Evolutionary conservation across 2,329 filamentous ascomycete species (phyloP).

Genomic region (Colletotrichum liriopes): DNA sequence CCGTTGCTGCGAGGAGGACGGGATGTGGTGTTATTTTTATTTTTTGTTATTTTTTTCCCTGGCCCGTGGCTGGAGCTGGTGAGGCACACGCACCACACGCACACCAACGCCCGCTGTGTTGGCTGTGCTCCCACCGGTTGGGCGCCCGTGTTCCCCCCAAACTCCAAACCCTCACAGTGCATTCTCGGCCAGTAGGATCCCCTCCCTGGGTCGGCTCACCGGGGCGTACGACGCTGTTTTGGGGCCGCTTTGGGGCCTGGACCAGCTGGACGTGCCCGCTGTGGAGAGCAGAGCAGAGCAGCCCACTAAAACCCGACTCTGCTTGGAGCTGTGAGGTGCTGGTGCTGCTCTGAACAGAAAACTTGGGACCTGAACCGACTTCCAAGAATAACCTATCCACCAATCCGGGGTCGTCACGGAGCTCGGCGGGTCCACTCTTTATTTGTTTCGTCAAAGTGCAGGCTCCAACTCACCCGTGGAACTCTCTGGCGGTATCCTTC

Average conservation of each 20-base stretch:
- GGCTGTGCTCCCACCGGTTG: slow-evolving; percentile 32
- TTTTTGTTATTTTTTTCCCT: slow-evolving; percentile 1
- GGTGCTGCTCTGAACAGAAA: not conserved
- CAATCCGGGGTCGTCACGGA: slow-evolving; percentile 22
- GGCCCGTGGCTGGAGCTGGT: slow-evolving; percentile 26
- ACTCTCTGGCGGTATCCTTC: not conserved
- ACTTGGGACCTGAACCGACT: not conserved
- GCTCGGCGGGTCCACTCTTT: slow-evolving; percentile 22
- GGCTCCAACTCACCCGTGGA: not conserved
- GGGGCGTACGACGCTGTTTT: slow-evolving; percentile 34
- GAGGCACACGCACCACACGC: not conserved
- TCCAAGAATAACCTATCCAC: slow-evolving; percentile 30
- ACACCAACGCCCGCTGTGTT: slow-evolving; percentile 24
- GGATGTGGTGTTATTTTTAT: slow-evolving; percentile 17
- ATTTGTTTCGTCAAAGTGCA: slow-evolving; percentile 26
- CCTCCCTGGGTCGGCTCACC: slow-evolving; percentile 23
- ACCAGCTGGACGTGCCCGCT: slow-evolving; percentile 32
- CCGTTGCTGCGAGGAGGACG: slow-evolving; percentile 5
- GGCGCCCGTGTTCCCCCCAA: slow-evolving; percentile 28
- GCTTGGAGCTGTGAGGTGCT: slow-evolving; percentile 1
- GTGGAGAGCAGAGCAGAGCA: slow-evolving; percentile 21
- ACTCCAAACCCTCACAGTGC: not conserved
- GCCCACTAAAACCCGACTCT: slow-evolving; percentile 7
- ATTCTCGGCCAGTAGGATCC: slow-evolving; percentile 36
- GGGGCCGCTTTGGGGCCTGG: slow-evolving; percentile 27